phyloP scores from a whole-genome alignment of 805 yeast species.

The Priceomyces carsonii region DNA sequence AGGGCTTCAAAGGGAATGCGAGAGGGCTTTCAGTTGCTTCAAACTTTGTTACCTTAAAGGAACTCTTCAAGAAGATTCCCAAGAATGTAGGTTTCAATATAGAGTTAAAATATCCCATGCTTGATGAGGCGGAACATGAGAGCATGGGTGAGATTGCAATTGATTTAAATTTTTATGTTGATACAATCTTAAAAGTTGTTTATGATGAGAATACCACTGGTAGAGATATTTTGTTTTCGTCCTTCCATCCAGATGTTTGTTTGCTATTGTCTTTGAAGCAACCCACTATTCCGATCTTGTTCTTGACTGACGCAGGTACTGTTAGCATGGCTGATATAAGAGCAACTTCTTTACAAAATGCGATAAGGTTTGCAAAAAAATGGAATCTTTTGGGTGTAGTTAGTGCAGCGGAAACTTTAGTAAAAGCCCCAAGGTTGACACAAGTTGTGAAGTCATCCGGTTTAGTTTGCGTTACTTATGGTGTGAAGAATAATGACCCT shows the following conservation, averaged over 20 bases:
- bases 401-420: slow-evolving; percentile 81
- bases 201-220: slow-evolving; percentile 73
- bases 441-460: slow-evolving; percentile 91
- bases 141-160: slow-evolving; percentile 83
- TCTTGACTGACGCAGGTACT: slow-evolving; percentile 88
- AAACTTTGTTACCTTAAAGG: slow-evolving; percentile 84
- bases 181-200: slow-evolving; percentile 76
- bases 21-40: slow-evolving; percentile 90
- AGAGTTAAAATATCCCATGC: slow-evolving; percentile 93
- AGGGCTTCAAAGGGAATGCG: slow-evolving; percentile 89
- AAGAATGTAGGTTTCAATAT: slow-evolving; percentile 87
- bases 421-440: slow-evolving; percentile 87
- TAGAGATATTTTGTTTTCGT: slow-evolving; percentile 85
- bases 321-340: slow-evolving; percentile 84
- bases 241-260: slow-evolving; percentile 95
- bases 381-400: slow-evolving; percentile 94
- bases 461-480: slow-evolving; percentile 90
- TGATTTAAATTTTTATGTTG: slow-evolving; percentile 86
- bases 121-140: slow-evolving; percentile 87
- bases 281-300: slow-evolving; percentile 89
- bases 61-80: slow-evolving; percentile 80
- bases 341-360: slow-evolving; percentile 85
- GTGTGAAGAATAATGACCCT: slow-evolving; percentile 80
- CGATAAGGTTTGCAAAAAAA: slow-evolving; percentile 82
- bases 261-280: slow-evolving; percentile 83